Evolutionary conservation across 495 filamentous ascomycete species (phyloP).

Genomic region (Hyphodiscus hymeniophilus): DNA sequence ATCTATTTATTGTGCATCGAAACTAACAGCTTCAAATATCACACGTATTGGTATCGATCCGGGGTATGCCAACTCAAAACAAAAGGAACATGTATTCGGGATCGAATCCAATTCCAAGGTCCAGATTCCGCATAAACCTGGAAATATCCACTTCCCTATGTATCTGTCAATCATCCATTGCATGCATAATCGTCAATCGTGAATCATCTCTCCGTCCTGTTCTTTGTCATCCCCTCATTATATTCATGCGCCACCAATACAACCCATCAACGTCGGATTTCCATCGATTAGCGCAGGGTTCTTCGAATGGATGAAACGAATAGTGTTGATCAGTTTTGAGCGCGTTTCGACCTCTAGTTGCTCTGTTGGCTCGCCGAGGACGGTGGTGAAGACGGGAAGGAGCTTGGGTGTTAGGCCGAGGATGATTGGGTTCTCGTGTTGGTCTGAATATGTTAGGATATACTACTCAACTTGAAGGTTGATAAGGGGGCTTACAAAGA

Average conservation of each 20-base stretch:
- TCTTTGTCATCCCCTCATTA: constrained; percentile 5
- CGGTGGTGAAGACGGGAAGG: constrained; percentile 70
- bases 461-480: too few species aligned
- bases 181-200: constrained; percentile 11
- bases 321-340: constrained; percentile 56
- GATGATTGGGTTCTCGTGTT: constrained; percentile 61
- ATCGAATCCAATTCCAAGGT: neutral
- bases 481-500: constrained; percentile 57
- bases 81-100: neutral
- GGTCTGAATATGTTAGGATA: constrained; percentile 40
- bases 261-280: constrained; percentile 14
- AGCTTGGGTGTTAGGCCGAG: constrained; percentile 68
- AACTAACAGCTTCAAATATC: too few species aligned
- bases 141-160: neutral
- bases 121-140: neutral
- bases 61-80: constrained; percentile 1
- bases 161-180: neutral
- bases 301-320: constrained; percentile 58
- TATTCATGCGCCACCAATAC: neutral
- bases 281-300: constrained; percentile 16
- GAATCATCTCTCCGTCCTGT: constrained; percentile 6
- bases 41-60: neutral
- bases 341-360: constrained; percentile 81
- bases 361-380: constrained; percentile 69
- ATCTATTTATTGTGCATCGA: neutral